Percentiles rank a stretch among this genome's conserved stretches.
phyloP scores from a whole-genome alignment of 148 eudicot species.

The Cornus suecica region DNA sequence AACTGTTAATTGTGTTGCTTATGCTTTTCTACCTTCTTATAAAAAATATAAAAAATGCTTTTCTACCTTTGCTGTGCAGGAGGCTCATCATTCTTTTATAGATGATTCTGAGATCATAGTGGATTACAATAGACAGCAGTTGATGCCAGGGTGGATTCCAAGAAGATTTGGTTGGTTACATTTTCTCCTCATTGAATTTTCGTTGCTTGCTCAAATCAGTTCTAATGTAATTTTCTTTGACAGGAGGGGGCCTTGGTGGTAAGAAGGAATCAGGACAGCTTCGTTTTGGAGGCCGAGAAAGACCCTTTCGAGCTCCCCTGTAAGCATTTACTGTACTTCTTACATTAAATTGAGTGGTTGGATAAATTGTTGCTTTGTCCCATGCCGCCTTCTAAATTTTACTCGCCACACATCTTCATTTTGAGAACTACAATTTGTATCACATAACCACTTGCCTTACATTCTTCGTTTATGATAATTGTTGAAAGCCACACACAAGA shows the following conservation, averaged over 20 bases:
- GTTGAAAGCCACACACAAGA: background rate
- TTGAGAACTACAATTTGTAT: background rate
- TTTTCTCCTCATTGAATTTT: background rate
- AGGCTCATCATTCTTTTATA: slow-evolving; percentile 80
- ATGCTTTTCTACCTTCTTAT: background rate
- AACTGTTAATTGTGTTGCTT: background rate
- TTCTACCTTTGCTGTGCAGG: slow-evolving; percentile 35
- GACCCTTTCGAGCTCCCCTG: slow-evolving; percentile 99
- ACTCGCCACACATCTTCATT: background rate
- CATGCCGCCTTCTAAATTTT: background rate
- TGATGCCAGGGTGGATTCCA: slow-evolving; percentile 99
- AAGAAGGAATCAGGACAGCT: slow-evolving; percentile 98
- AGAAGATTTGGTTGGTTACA: slow-evolving; percentile 82
- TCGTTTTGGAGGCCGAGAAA: slow-evolving; percentile 97
- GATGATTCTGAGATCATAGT: slow-evolving; percentile 93
- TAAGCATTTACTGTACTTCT: slow-evolving; percentile 32
- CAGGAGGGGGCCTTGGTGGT: slow-evolving; percentile 97
- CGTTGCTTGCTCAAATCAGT: background rate
- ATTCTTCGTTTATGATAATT: background rate
- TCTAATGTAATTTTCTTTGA: slow-evolving; percentile 13
- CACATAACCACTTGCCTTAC: background rate
- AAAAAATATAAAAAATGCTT: no score
- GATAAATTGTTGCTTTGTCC: background rate
- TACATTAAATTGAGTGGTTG: background rate
- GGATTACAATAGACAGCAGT: slow-evolving; percentile 89